These are phyloP conservation scores for Polytrichum formosum DNA, from an alignment of 225 moss, liverwort and hornwort species.

Conservation along the genomic window DNA sequence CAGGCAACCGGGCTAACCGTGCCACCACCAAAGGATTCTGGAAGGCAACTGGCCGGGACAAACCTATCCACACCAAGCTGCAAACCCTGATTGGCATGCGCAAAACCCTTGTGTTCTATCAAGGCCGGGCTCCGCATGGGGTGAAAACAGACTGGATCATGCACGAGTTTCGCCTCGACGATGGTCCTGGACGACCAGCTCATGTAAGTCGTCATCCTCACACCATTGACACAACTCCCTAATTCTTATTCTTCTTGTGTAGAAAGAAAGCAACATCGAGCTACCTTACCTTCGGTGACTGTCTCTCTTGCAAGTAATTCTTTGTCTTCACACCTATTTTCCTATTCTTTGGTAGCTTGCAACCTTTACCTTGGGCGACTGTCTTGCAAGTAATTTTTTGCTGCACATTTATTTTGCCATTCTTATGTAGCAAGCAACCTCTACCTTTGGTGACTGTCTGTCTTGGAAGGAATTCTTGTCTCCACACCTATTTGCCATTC, in stretches of 20 bases:
- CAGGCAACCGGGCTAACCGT: constrained; percentile 78
- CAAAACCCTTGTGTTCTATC: constrained; percentile 58
- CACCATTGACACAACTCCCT: too few species aligned
- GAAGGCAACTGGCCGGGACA: constrained; percentile 95
- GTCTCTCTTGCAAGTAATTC: not conserved
- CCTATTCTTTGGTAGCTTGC: too few species aligned
- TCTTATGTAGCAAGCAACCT: too few species aligned
- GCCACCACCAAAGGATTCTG: constrained; percentile 77
- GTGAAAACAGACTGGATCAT: constrained; percentile 61
- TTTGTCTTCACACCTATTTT: too few species aligned
- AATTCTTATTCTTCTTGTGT: too few species aligned
- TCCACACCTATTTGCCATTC: too few species aligned
- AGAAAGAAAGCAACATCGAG: too few species aligned
- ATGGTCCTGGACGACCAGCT: constrained; percentile 38
- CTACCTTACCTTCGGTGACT: not conserved
- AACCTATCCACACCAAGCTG: constrained; percentile 58
- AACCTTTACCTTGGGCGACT: too few species aligned
- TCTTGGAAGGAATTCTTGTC: too few species aligned
- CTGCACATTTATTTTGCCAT: too few species aligned
- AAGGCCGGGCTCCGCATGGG: constrained; percentile 52
- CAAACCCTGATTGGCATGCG: constrained; percentile 57
- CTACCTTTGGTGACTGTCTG: too few species aligned
- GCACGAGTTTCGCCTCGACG: constrained; percentile 62
- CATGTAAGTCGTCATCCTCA: constrained; percentile 16
- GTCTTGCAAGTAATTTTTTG: too few species aligned